Evolutionary conservation across 306 rosid genomes (phyloP).

Genomic region (Myrica gale): DNA sequence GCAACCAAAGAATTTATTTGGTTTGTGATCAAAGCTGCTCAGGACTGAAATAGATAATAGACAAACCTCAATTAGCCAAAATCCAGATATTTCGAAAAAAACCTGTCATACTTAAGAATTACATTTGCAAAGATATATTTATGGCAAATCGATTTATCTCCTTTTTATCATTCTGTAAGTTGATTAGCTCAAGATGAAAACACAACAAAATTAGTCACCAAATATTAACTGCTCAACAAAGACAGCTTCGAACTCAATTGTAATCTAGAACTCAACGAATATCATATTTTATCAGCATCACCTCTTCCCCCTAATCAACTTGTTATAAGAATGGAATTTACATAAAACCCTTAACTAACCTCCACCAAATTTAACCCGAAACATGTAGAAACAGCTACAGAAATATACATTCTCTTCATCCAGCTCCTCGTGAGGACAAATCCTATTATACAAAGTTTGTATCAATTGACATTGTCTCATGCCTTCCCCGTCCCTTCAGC

Average conservation of each 20-base stretch:
- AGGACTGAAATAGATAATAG: conserved; percentile 18
- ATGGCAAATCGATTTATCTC: not conserved
- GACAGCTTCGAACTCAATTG: not conserved
- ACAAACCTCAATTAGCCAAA: not conserved
- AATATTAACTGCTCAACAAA: not conserved
- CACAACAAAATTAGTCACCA: not conserved
- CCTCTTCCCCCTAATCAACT: not conserved
- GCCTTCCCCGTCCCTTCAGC: too few species aligned
- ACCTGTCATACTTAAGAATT: not conserved
- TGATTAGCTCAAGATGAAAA: not conserved
- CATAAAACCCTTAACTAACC: not conserved
- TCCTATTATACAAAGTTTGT: not conserved
- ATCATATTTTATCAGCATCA: not conserved
- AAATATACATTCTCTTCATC: not conserved
- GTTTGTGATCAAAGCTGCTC: conserved; percentile 26
- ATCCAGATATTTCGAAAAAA: not conserved
- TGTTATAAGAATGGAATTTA: not conserved
- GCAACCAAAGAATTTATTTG: conserved; percentile 20
- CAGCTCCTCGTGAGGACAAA: not conserved
- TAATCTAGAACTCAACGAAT: not conserved
- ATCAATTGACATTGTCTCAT: too few species aligned
- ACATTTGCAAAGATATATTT: not conserved
- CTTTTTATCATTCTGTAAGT: not conserved
- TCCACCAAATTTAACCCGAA: not conserved
- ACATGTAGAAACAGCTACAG: not conserved